A percentile compares a stretch with the other conserved stretches of the same genome.
phyloP scores from a whole-genome alignment of 108 stramenopile species.

The Parmales sp. region DNA sequence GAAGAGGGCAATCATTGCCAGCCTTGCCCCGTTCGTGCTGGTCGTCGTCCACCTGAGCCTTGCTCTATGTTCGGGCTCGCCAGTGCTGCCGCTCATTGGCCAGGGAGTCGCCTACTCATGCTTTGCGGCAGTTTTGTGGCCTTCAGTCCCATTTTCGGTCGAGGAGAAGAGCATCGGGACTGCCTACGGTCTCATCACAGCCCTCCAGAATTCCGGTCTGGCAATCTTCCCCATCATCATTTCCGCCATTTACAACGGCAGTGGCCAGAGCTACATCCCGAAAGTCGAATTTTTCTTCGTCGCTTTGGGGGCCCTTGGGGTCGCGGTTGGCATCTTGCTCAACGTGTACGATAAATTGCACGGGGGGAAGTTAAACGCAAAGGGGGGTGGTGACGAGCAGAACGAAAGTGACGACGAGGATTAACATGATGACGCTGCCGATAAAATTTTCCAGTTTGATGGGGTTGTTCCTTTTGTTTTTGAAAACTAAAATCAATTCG shows the following conservation, averaged over 20 bases:
- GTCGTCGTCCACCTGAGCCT: constrained; percentile 34
- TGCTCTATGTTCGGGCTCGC: constrained; percentile 18
- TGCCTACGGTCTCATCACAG: constrained; percentile 50
- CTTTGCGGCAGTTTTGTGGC: constrained; percentile 59
- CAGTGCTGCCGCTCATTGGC: constrained; percentile 38
- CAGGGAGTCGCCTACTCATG: constrained; percentile 49
- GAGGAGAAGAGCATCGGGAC: constrained; percentile 32
- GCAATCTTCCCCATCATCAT: constrained; percentile 46
- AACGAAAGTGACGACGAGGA: no score
- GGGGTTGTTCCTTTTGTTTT: no score
- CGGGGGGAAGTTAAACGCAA: constrained; percentile 25
- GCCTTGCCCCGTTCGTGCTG: constrained; percentile 31
- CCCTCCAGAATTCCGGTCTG: constrained; percentile 51
- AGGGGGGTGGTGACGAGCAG: not conserved
- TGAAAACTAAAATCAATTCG: no score
- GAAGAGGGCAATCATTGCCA: constrained; percentile 31
- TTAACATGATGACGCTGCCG: no score
- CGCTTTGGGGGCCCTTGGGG: constrained; percentile 27
- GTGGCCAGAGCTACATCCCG: constrained; percentile 32
- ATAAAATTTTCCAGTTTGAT: no score
- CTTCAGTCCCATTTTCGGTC: constrained; percentile 48
- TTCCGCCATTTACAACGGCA: constrained; percentile 24
- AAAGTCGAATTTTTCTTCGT: constrained; percentile 49
- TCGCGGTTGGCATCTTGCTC: constrained; percentile 32
- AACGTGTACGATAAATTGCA: constrained; percentile 27